Conservation (phyloP, 306 rosid genomes). For the Cucurbita ficifolia region DNA sequence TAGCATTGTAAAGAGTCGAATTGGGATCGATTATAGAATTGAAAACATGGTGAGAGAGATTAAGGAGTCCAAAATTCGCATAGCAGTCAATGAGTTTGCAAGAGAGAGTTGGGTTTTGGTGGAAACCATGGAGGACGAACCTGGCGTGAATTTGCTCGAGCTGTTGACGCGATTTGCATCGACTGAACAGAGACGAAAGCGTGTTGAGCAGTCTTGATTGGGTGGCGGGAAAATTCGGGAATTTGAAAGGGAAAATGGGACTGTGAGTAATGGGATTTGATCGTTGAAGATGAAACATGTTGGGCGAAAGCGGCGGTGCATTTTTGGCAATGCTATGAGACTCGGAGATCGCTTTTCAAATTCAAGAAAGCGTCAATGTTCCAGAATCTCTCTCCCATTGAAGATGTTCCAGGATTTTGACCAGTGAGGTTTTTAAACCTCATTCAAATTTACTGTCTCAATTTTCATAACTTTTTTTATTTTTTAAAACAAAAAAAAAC, state of each 20-base stretch:
- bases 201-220: slow-evolving; percentile 30
- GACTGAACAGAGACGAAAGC: slow-evolving; percentile 30
- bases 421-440: no score
- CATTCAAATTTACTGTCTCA: no score
- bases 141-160: slow-evolving; percentile 54
- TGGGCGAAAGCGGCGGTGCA: not conserved
- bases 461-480: no score
- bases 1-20: slow-evolving; percentile 23
- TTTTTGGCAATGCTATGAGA: not conserved
- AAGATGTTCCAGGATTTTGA: no score
- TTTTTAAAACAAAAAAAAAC: no score
- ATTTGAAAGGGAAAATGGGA: slow-evolving; percentile 11
- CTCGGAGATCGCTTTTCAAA: not conserved
- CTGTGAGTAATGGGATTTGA: not conserved
- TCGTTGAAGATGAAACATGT: slow-evolving; percentile 20
- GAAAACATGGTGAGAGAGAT: slow-evolving; percentile 30
- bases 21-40: slow-evolving; percentile 22
- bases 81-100: slow-evolving; percentile 42
- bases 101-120: slow-evolving; percentile 47
- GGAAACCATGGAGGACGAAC: slow-evolving; percentile 54
- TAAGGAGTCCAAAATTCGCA: slow-evolving; percentile 35
- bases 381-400: no score
- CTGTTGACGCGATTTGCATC: slow-evolving; percentile 42
- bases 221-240: slow-evolving; percentile 15
- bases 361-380: not conserved